Percentiles rank a stretch among this genome's conserved stretches.
Evolutionary conservation across 805 yeast species (phyloP).

Genomic region (Saccharomycopsis schoenii): DNA sequence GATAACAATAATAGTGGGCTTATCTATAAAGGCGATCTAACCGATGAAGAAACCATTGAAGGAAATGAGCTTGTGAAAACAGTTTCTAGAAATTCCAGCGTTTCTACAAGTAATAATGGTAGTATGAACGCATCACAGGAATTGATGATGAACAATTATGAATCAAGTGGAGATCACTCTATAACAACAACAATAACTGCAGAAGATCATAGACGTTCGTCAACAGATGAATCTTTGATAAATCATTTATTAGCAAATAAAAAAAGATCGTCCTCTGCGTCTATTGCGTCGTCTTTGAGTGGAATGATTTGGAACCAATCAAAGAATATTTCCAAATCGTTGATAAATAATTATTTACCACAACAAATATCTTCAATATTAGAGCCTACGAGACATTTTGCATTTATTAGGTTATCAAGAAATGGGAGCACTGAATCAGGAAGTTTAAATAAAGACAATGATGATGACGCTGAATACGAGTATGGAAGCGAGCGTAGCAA

Average conservation of each 20-base stretch:
- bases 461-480: neutral
- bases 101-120: neutral
- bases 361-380: slow-evolving; percentile 46
- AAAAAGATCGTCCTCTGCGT: slow-evolving; percentile 4
- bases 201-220: slow-evolving; percentile 4
- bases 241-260: slow-evolving; percentile 10
- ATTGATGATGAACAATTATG: neutral
- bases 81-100: slow-evolving; percentile 1
- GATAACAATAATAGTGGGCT: neutral
- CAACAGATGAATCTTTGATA: slow-evolving; percentile 16
- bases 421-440: neutral
- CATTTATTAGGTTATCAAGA: slow-evolving; percentile 38
- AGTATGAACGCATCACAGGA: slow-evolving; percentile 1
- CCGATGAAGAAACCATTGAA: neutral
- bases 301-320: slow-evolving; percentile 23
- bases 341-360: slow-evolving; percentile 33
- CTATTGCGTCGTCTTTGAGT: slow-evolving; percentile 21
- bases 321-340: slow-evolving; percentile 19
- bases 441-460: neutral
- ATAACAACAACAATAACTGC: neutral
- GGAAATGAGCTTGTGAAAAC: slow-evolving; percentile 10
- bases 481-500: neutral
- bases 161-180: neutral
- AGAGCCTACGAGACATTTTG: slow-evolving; percentile 60
- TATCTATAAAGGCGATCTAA: neutral